Conservation (phyloP, 2,329 filamentous ascomycete genomes). For the Phoma sp. region DNA sequence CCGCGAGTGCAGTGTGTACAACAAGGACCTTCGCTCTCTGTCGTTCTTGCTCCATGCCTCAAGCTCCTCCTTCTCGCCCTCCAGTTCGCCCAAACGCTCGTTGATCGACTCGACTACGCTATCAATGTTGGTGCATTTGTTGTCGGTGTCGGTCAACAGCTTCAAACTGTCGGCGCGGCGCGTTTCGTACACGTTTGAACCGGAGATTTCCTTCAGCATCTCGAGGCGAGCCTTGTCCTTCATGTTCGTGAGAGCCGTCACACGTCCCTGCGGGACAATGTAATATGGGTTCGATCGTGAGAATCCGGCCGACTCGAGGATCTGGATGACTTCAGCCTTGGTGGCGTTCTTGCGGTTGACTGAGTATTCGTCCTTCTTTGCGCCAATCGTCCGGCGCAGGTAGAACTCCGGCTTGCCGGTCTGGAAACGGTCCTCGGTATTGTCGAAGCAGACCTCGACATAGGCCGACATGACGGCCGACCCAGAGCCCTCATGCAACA, state of each 20-base stretch:
- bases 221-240: constrained; percentile 91
- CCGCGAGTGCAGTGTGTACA: constrained; percentile 92
- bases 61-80: constrained; percentile 97
- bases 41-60: constrained; percentile 95
- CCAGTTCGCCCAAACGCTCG: constrained; percentile 84
- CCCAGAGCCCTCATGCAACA: constrained; percentile 97
- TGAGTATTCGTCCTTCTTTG: constrained; percentile 99
- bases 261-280: constrained; percentile 96
- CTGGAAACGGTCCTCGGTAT: constrained; percentile 92
- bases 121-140: constrained; percentile 93
- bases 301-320: constrained; percentile 95
- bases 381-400: constrained; percentile 89
- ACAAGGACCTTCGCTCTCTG: constrained; percentile 85
- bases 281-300: constrained; percentile 98
- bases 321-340: constrained; percentile 91
- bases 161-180: constrained; percentile 90
- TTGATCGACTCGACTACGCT: constrained; percentile 91
- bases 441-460: constrained; percentile 98
- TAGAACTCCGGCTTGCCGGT: constrained; percentile 91
- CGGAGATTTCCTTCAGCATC: constrained; percentile 95
- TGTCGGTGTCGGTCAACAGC: constrained; percentile 96
- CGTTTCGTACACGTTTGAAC: constrained; percentile 95
- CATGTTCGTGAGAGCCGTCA: constrained; percentile 97
- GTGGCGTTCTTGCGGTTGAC: constrained; percentile 96
- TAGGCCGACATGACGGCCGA: constrained; percentile 99